These are phyloP conservation scores for Naganishia sp. DNA, from an alignment of 1,284 basidiomycete species.

Conservation along the genomic window DNA sequence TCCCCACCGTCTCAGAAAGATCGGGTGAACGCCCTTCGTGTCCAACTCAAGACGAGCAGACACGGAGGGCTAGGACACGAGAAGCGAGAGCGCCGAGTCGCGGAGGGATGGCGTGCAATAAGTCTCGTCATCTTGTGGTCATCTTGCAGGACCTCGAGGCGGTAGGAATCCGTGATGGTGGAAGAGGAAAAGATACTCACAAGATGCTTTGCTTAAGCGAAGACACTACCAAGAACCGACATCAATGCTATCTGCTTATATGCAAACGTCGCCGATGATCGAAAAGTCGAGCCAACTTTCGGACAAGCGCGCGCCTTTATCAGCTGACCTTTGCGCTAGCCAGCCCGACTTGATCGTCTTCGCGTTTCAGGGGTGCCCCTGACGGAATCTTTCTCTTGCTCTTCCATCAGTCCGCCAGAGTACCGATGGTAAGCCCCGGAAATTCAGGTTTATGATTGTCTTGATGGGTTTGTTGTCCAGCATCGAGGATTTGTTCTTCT, in stretches of 20 bases:
- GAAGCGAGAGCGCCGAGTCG: background rate
- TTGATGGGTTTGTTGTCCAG: too few species aligned
- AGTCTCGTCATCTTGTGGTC: conserved; percentile 31
- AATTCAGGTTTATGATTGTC: too few species aligned
- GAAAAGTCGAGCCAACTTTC: conserved; percentile 2
- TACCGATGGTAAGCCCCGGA: too few species aligned
- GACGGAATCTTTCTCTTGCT: background rate
- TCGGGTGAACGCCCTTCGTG: conserved; percentile 15
- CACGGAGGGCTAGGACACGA: conserved; percentile 17
- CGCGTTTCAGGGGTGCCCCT: background rate
- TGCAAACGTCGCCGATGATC: background rate
- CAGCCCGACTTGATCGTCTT: background rate
- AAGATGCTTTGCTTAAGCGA: background rate
- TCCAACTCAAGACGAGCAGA: conserved; percentile 22
- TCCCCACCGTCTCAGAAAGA: conserved; percentile 28
- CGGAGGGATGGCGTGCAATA: conserved; percentile 29
- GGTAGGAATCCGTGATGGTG: background rate
- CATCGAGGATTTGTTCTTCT: too few species aligned
- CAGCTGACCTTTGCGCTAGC: background rate
- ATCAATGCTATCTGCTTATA: background rate
- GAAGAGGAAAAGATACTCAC: conserved; percentile 4
- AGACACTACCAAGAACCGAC: too few species aligned
- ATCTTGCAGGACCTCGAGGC: conserved; percentile 19
- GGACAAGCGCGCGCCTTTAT: conserved; percentile 3
- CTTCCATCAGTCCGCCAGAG: too few species aligned